Conservation (phyloP, 495 filamentous ascomycete genomes). For the Talaromyces stipitatus region DNA sequence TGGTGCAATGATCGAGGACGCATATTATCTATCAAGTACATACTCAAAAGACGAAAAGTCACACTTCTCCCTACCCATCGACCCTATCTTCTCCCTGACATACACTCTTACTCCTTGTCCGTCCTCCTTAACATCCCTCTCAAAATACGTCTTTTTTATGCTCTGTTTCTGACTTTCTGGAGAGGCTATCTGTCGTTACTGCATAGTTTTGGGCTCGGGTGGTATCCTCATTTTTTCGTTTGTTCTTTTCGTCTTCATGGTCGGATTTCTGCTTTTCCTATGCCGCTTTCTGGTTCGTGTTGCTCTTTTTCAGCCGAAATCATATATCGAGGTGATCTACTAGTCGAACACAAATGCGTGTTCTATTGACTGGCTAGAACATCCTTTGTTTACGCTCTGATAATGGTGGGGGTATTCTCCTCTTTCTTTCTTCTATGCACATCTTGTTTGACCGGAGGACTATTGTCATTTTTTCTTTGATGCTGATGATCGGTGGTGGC, state of each 20-base stretch:
- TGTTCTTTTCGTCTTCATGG: constrained; percentile 1
- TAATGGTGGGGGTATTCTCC: too few relatives aligned
- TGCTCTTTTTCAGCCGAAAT: neutral
- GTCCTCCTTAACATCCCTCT: neutral
- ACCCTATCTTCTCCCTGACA: neutral
- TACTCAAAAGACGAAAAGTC: neutral
- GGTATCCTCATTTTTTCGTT: constrained; percentile 1
- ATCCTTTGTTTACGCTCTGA: too few relatives aligned
- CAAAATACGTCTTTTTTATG: neutral
- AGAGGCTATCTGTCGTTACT: constrained; percentile 8
- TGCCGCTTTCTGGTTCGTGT: neutral
- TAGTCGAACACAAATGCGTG: neutral
- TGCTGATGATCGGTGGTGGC: too few relatives aligned
- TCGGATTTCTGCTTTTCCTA: neutral
- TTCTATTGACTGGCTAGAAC: too few relatives aligned
- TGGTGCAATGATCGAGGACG: neutral
- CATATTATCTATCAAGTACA: neutral
- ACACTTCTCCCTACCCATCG: neutral
- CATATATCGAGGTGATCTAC: neutral
- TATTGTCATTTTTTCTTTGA: too few relatives aligned
- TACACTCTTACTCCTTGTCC: neutral
- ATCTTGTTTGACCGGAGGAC: too few relatives aligned
- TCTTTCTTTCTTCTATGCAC: too few relatives aligned
- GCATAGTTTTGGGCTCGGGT: constrained; percentile 7
- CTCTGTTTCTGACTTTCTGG: constrained; percentile 3